Conservation (phyloP, 148 eudicot species). For the Heliosperma pusillum region DNA sequence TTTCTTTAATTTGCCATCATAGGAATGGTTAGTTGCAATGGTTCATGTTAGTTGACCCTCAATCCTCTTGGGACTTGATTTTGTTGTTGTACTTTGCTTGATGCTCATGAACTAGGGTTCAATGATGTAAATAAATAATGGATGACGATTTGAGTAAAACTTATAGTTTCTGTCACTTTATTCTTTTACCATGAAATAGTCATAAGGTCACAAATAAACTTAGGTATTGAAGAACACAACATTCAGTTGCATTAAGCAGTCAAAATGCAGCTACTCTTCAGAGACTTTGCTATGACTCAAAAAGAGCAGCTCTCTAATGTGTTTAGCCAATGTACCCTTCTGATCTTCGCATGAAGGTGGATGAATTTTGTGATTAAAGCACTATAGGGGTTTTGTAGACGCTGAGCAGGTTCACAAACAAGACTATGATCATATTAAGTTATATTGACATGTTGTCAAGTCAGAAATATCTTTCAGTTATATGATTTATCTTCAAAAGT, state of each 20-base stretch:
- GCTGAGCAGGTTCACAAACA: neutral
- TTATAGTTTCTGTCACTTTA: neutral
- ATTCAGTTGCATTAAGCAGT: no score
- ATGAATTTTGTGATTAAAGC: conserved; percentile 6
- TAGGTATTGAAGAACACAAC: neutral
- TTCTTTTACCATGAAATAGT: neutral
- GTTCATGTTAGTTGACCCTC: neutral
- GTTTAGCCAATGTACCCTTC: neutral
- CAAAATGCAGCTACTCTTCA: conserved; percentile 8
- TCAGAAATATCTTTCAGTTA: neutral
- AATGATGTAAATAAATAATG: neutral
- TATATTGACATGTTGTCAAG: neutral
- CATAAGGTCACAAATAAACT: neutral
- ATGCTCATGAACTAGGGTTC: neutral
- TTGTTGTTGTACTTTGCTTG: neutral
- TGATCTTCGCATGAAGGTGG: neutral
- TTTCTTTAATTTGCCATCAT: neutral
- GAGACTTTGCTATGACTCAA: neutral
- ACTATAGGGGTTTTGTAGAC: neutral
- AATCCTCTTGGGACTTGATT: neutral
- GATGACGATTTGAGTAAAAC: neutral
- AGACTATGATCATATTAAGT: neutral
- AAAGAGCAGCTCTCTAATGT: neutral
- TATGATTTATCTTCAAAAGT: conserved; percentile 8
- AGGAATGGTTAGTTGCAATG: neutral